A percentile compares a stretch with the other conserved stretches of the same genome.
Evolutionary conservation across 192 early-diverging fungal species (phyloP).

Genomic region (Funneliformis mosseae): DNA sequence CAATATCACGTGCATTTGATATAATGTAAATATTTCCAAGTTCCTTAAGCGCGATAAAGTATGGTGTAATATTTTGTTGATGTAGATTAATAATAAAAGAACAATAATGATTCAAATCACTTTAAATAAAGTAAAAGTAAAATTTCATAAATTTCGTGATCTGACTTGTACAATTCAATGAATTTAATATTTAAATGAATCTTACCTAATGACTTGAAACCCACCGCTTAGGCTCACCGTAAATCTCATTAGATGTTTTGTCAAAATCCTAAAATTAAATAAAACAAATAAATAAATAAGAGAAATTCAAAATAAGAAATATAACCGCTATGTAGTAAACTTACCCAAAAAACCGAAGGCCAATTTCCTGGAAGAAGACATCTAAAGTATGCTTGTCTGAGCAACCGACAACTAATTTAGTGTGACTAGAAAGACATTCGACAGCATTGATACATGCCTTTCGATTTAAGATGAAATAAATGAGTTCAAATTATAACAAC

Average conservation of each 20-base stretch:
- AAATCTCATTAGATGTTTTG: conserved; percentile 81
- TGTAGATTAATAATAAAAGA: conserved; percentile 66
- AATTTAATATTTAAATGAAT: not conserved
- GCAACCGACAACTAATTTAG: conserved; percentile 70
- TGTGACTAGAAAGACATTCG: conserved; percentile 76
- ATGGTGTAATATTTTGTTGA: conserved; percentile 64
- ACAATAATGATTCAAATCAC: conserved; percentile 82
- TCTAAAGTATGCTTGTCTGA: conserved; percentile 86
- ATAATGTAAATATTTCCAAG: conserved; percentile 83
- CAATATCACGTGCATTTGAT: conserved; percentile 68
- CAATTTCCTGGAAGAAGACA: conserved; percentile 90
- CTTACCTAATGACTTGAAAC: conserved; percentile 82
- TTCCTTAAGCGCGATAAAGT: conserved; percentile 79
- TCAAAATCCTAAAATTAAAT: conserved; percentile 61
- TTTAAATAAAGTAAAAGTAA: conserved; percentile 35
- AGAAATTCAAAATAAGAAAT: not conserved
- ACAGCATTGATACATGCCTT: conserved; percentile 79
- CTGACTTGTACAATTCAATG: not conserved
- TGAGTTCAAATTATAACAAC: not conserved
- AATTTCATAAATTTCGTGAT: conserved; percentile 17
- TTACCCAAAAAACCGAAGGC: conserved; percentile 84
- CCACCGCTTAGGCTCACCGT: conserved; percentile 84
- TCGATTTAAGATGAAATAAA: not conserved
- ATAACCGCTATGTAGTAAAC: conserved; percentile 16
- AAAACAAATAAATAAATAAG: not conserved